Conservation (phyloP, 768 basidiomycete species). For the Tubosaeta sp. region DNA sequence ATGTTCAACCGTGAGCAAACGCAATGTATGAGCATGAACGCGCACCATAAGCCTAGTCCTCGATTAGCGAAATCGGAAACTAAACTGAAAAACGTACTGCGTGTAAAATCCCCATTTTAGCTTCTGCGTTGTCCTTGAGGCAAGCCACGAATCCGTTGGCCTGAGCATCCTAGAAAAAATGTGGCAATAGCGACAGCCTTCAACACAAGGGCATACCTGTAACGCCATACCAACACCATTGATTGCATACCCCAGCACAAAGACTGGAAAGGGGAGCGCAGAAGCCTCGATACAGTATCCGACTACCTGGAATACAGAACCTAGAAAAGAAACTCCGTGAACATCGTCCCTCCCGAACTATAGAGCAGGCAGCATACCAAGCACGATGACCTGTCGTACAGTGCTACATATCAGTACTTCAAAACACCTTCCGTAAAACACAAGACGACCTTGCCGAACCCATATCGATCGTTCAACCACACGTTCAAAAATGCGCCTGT, state of each 20-base stretch:
- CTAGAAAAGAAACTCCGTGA: slow-evolving; percentile 5
- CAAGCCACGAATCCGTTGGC: slow-evolving; percentile 44
- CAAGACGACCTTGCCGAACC: slow-evolving; percentile 31
- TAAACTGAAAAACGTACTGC: slow-evolving; percentile 32
- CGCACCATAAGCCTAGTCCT: slow-evolving; percentile 32
- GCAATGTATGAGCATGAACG: background rate
- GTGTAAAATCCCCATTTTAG: slow-evolving; percentile 41
- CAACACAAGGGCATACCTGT: slow-evolving; percentile 34
- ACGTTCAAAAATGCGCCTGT: slow-evolving; percentile 31
- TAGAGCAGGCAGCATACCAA: slow-evolving; percentile 15
- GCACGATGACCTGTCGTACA: slow-evolving; percentile 21
- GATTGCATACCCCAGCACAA: slow-evolving; percentile 39
- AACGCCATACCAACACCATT: slow-evolving; percentile 44
- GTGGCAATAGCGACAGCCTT: background rate
- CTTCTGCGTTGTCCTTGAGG: slow-evolving; percentile 34
- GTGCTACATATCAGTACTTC: background rate
- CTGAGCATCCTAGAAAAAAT: slow-evolving; percentile 38
- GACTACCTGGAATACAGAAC: slow-evolving; percentile 27
- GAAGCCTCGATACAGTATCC: slow-evolving; percentile 36
- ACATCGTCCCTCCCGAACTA: background rate
- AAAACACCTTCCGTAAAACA: background rate
- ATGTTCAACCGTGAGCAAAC: slow-evolving; percentile 3
- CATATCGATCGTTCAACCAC: slow-evolving; percentile 25
- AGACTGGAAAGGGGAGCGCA: slow-evolving; percentile 42
- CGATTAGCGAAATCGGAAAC: slow-evolving; percentile 16